Evolutionary conservation across 1,284 basidiomycete species (phyloP).

Genomic region (Ceratobasidium sp.): DNA sequence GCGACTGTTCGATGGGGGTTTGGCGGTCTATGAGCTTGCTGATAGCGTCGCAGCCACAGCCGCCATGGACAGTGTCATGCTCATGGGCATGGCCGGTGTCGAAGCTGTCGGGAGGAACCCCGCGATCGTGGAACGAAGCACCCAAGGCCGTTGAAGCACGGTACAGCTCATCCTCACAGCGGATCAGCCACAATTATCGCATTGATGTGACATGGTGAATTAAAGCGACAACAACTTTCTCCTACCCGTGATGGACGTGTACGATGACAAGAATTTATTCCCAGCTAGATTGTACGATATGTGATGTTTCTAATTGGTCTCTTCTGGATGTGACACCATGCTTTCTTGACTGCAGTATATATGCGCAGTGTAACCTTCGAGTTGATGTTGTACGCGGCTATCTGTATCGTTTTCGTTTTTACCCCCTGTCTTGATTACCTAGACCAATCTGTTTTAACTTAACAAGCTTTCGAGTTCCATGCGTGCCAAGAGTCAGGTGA

Average conservation of each 20-base stretch:
- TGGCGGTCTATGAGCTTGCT: constrained; percentile 37
- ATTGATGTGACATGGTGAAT: constrained; percentile 44
- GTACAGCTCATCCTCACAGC: constrained; percentile 4
- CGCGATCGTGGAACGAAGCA: constrained; percentile 40
- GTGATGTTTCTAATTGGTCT: not conserved
- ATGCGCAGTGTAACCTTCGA: constrained; percentile 30
- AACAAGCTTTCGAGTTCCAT: constrained; percentile 6
- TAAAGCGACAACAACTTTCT: constrained; percentile 21
- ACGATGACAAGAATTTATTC: constrained; percentile 25
- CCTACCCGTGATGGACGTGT: constrained; percentile 1
- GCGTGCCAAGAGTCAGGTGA: not conserved
- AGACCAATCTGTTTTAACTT: constrained; percentile 19
- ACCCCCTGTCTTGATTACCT: not conserved
- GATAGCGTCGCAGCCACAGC: constrained; percentile 41
- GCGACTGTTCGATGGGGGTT: constrained; percentile 29
- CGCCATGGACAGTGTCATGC: constrained; percentile 45
- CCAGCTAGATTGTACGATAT: constrained; percentile 22
- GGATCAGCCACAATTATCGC: constrained; percentile 44
- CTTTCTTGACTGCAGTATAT: constrained; percentile 41
- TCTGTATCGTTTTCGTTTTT: constrained; percentile 32
- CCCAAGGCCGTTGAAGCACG: constrained; percentile 28
- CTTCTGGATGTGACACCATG: constrained; percentile 34
- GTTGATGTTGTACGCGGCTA: constrained; percentile 27
- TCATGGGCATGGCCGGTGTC: constrained; percentile 44
- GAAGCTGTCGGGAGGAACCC: constrained; percentile 41